Evolutionary conservation across 805 yeast genomes (phyloP), one percentile per base, ranked within the genome.

Genomic region (Wickerhamomyces mucosus): DNA sequence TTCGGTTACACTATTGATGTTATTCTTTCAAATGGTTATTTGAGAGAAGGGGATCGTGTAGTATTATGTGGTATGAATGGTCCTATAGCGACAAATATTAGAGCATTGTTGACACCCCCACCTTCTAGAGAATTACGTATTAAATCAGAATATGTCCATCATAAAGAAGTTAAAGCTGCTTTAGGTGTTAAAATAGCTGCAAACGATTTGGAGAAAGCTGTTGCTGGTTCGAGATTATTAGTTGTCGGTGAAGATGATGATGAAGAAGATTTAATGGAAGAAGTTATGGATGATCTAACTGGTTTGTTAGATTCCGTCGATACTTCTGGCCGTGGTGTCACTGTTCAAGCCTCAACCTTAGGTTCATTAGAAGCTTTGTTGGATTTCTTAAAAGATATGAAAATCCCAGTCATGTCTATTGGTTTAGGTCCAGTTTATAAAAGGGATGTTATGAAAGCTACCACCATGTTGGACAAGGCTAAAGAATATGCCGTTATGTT

Each of bases 181-280:
- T 70, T 92, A 46, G 99, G 99, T 74, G 96, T 92, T 35, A 88
- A 92, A 71, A 85, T 92, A 56, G 94, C 97, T 34, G 99, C 98
- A 25, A 84, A 84, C 55, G 98, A 92, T 55, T 73, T 92, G 46
- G 98, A 92, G 52, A 89, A 92, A 63, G 98, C 99, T 10, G 96
- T 92, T 54, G 96, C 99, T 28, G 99, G 99, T 64, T 92, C 98
- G 16, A 74, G 98, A 56, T 67, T 92, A 58, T 63, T 92, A 41
- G 89, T 89, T 48, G 96, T 88, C 43, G 95, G 95, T 27, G 94
- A 88, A 42, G 96, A 84, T 37, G 99, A 92, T 46, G 97, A 92
- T 47, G 98, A 92, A 64, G 98, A 92, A 39, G 97, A 89, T 37
- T 53, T 92, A 49, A 80, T 82, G 94, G 97, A 92, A 56, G 96